Percentiles rank a stretch among this genome's conserved stretches.
These are phyloP conservation scores for Antrodiella citrinella DNA, from an alignment of 768 basidiomycete species.

Conservation along the genomic window DNA sequence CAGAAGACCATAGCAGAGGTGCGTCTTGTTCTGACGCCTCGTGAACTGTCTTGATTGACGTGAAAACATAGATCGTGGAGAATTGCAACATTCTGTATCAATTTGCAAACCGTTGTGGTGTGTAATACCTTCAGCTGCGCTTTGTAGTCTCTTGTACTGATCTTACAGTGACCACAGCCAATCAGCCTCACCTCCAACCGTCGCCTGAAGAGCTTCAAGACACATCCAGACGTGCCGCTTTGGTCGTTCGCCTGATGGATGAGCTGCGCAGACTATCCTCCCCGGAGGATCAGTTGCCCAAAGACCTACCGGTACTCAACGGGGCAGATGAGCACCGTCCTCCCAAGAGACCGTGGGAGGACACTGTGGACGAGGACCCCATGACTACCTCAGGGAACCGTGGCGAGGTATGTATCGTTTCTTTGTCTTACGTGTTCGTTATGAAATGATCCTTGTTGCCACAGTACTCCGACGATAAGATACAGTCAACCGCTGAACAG, in stretches of 20 bases:
- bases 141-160: neutral
- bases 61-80: constrained; percentile 40
- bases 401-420: neutral
- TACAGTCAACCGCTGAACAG: constrained; percentile 62
- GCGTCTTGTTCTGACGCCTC: constrained; percentile 8
- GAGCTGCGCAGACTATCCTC: constrained; percentile 40
- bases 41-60: neutral
- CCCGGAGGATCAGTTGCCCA: constrained; percentile 16
- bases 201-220: constrained; percentile 49
- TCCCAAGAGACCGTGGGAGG: constrained; percentile 79
- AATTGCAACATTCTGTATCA: constrained; percentile 53
- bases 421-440: constrained; percentile 1
- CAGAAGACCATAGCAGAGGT: constrained; percentile 33
- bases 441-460: constrained; percentile 7
- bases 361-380: constrained; percentile 38
- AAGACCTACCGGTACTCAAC: constrained; percentile 7
- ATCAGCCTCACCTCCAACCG: constrained; percentile 43
- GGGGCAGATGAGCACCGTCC: constrained; percentile 45
- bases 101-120: constrained; percentile 66
- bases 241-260: constrained; percentile 64
- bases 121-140: constrained; percentile 13
- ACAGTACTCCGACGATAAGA: constrained; percentile 19
- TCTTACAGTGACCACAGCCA: constrained; percentile 27
- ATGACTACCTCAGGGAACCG: constrained; percentile 6
- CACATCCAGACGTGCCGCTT: constrained; percentile 59